phyloP scores from a whole-genome alignment of 768 basidiomycete genomes.

The Fibroporia radiculosa region DNA sequence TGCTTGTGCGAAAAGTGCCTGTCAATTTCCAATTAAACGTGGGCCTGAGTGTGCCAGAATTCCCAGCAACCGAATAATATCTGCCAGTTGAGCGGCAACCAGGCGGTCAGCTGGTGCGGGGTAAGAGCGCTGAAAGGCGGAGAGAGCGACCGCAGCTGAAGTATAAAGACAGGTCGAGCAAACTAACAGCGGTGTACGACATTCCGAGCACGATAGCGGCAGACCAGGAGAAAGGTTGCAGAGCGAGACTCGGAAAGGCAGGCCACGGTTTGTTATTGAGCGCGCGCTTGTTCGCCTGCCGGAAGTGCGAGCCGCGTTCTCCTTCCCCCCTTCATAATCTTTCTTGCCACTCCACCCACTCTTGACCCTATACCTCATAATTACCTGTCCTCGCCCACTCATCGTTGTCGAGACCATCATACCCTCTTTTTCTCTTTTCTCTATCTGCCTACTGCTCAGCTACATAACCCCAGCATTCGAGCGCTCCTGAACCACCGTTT shows the following conservation, averaged over 20 bases:
- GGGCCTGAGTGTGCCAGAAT: too few species aligned
- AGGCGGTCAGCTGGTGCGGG: background rate
- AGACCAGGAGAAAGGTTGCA: background rate
- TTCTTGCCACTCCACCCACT: conserved; percentile 7
- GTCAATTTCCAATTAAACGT: too few species aligned
- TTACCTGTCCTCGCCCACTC: background rate
- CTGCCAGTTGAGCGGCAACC: background rate
- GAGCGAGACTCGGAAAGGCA: too few species aligned
- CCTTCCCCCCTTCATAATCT: conserved; percentile 10
- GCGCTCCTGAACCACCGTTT: background rate
- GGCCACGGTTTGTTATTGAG: too few species aligned
- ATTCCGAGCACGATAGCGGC: background rate
- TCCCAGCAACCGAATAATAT: background rate
- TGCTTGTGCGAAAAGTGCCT: background rate
- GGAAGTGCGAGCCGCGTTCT: too few species aligned
- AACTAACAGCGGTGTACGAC: background rate
- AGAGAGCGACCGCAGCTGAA: background rate
- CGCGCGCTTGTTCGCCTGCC: conserved; percentile 5
- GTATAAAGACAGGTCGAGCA: background rate
- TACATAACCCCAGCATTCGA: background rate
- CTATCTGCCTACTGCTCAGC: conserved; percentile 3
- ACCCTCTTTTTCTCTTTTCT: background rate
- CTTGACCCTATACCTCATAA: conserved; percentile 7
- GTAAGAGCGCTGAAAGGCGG: background rate
- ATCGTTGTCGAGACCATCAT: background rate